Percentiles rank a stretch among this genome's conserved stretches.
phyloP scores from a whole-genome alignment of 176 grass and related monocot genomes.

The Juncus inflexus region DNA sequence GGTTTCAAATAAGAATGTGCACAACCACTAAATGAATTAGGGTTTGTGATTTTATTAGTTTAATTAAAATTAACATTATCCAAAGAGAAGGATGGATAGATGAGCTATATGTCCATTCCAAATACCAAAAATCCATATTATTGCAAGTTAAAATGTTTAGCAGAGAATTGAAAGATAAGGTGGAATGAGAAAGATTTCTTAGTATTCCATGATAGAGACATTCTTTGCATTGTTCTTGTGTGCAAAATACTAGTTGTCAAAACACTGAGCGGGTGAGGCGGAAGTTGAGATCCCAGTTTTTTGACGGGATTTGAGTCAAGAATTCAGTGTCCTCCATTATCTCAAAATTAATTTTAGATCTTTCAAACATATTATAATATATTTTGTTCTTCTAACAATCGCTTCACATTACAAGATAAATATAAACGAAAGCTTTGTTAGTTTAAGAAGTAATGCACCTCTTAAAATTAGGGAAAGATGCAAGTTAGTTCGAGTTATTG shows the following conservation, averaged over 20 bases:
- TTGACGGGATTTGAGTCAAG: no score
- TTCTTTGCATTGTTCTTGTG: conserved; percentile 17
- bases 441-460: no score
- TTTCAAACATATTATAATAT: no score
- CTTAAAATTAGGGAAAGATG: no score
- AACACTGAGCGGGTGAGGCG: no score
- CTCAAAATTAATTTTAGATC: no score
- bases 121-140: conserved; percentile 7
- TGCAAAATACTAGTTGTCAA: background rate
- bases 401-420: no score
- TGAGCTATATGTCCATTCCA: conserved; percentile 12
- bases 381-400: no score
- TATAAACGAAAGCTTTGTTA: no score
- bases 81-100: conserved; percentile 22
- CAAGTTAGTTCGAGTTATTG: no score
- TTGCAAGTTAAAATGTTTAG: conserved; percentile 10
- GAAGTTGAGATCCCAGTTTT: no score
- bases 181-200: conserved; percentile 18
- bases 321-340: no score
- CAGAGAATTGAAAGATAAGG: conserved; percentile 10
- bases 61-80: conserved; percentile 13
- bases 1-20: background rate
- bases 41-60: conserved; percentile 1
- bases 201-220: conserved; percentile 12
- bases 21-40: conserved; percentile 17